Percentiles rank a stretch among this genome's conserved stretches.
Conservation (phyloP, 257 asterid genomes). For the Coffea eugenioides region DNA sequence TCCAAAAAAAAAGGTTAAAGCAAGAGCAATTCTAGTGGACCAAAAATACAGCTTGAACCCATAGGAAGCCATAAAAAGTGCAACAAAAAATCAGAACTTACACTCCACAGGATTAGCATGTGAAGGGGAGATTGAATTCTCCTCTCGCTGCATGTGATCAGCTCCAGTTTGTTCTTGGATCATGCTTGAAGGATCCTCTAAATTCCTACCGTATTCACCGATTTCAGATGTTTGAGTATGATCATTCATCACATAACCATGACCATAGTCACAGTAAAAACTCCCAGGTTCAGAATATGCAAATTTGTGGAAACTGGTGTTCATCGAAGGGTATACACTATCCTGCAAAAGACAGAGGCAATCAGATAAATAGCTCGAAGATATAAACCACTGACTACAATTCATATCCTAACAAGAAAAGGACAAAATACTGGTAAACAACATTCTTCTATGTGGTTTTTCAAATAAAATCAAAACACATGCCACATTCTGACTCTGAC, state of each 20-base stretch:
- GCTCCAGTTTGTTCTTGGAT: constrained; percentile 44
- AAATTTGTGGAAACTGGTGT: constrained; percentile 61
- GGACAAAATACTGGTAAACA: neutral
- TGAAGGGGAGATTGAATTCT: constrained; percentile 38
- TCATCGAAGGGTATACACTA: constrained; percentile 54
- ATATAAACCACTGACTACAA: neutral
- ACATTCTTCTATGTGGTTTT: neutral
- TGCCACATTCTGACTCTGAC: neutral
- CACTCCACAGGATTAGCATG: constrained; percentile 59
- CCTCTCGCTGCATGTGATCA: constrained; percentile 40
- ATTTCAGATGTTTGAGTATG: constrained; percentile 33
- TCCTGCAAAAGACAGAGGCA: constrained; percentile 53
- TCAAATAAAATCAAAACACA: neutral
- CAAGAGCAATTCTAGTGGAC: neutral
- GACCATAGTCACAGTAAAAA: constrained; percentile 63
- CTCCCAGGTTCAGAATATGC: constrained; percentile 71
- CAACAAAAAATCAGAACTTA: constrained; percentile 37
- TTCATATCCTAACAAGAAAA: neutral
- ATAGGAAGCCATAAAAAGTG: neutral
- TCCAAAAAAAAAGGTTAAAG: neutral
- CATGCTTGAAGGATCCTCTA: constrained; percentile 42
- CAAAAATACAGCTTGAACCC: neutral
- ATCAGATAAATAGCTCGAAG: constrained; percentile 14
- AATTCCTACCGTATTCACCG: constrained; percentile 43
- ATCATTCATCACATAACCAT: constrained; percentile 50